Evolutionary conservation across 106 monocot genomes (phyloP), one percentile per base, ranked within the genome.

Genomic region (Phalaenopsis aphrodite): DNA sequence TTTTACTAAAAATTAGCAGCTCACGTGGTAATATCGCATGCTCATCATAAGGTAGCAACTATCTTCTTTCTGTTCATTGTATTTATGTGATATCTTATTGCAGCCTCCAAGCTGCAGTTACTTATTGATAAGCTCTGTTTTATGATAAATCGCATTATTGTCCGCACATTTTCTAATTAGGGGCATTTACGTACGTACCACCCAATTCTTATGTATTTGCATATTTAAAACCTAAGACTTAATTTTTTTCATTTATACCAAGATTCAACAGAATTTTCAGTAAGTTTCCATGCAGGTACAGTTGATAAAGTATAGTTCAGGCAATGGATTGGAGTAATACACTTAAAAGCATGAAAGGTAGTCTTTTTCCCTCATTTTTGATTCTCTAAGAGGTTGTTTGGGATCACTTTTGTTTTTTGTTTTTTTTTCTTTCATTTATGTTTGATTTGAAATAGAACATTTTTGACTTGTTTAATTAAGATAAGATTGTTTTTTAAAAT

Each of bases 321-420:
- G 69, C 12, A 55, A 86, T 87, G 87, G 87, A 87, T 81, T 87
- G 84, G 84, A 81, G 55, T 72, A 83, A 84, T 74, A 38, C 84
- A 41, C 81, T 56, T 56, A 87, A 87, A 81, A 78, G 48, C 78
- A 78, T 84, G 78, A 87, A 87, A 87, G 87, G 87, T 87, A 55
- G 24, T 46, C 18, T 73, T 14, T 84, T 14, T 79, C 39, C 45
- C 10, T 47, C 17, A 38, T 19, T 36, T 61, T 66, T 41, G 36
- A 4, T 55, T 64, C 45, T 39, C 64, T 11, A 18, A 23, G 10
- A 43, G 8, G 42, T 41, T 56, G 37, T 30, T 30, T 30, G 30
- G 30, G 30, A 30, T 30, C 30, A 30, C 30, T 30, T 30, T 30
- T 30, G 30, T 30, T 30, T 30, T 30, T 30, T 30, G 30, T 30